Percentiles rank a stretch among this genome's conserved stretches.
phyloP scores from a whole-genome alignment of 345 rosid species.

The Rhodomyrtus tomentosa region DNA sequence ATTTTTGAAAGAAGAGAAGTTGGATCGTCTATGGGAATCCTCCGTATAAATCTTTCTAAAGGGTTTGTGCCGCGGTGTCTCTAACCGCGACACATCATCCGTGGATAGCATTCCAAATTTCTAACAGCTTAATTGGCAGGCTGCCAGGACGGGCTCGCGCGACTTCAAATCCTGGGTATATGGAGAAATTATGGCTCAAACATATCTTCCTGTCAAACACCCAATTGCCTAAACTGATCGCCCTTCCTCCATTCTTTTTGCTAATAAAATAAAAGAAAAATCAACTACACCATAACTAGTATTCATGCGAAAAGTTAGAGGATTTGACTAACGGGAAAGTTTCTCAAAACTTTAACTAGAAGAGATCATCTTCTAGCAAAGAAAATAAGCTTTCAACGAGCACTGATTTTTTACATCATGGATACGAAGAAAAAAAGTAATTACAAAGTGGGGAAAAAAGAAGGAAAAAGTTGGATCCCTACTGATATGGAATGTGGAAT shows the following conservation, averaged over 20 bases:
- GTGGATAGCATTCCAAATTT: too few relatives aligned
- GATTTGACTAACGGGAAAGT: not conserved
- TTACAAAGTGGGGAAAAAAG: not conserved
- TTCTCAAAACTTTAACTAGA: not conserved
- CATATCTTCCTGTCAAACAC: not conserved
- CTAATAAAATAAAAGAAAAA: not conserved
- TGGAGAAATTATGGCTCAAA: too few relatives aligned
- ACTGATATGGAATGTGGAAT: not conserved
- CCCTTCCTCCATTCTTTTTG: not conserved
- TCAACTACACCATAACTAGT: not conserved
- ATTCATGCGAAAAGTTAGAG: not conserved
- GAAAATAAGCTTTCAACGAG: not conserved
- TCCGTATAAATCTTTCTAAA: too few relatives aligned
- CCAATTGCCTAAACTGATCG: not conserved
- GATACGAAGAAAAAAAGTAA: not conserved
- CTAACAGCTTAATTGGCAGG: too few relatives aligned
- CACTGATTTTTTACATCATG: not conserved
- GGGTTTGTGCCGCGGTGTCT: too few relatives aligned
- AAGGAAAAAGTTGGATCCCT: not conserved
- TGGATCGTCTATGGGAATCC: too few relatives aligned
- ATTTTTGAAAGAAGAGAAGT: too few relatives aligned
- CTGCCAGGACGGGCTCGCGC: too few relatives aligned
- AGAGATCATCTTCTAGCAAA: not conserved
- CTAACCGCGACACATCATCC: too few relatives aligned
- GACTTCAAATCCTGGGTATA: too few relatives aligned